Evolutionary conservation across 495 filamentous ascomycete species (phyloP), one percentile per base, ranked within the genome.

Genomic region (Neurospora sp.): DNA sequence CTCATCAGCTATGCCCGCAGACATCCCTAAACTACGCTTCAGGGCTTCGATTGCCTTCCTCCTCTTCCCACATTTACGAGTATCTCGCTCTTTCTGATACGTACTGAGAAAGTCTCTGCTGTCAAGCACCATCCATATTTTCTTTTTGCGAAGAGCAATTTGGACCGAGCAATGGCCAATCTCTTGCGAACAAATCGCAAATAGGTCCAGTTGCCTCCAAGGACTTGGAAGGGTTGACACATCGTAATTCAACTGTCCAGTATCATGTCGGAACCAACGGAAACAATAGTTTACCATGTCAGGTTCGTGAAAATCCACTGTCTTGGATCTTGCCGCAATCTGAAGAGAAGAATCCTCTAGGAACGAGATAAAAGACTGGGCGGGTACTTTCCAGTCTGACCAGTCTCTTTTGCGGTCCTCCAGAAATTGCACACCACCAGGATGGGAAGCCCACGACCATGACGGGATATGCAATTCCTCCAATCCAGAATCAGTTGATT

Each of bases 141-240:
- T 3, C 0, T 2, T 0, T 48, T 5, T 3, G 1, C 0, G 46
- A 22, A 12, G 0, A 1, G 18, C 20, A 2, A 53, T 12, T 11
- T 53, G 46, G 9, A 12, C n/a, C 46, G 9, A 53, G 3, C 6
- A 2, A 44, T 0, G 42, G 42, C 18, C 42, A 3, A 18, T 1
- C 0, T 44, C 42, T n/a, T n/a, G 0, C 3, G 41, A 2, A 1
- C 6, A 8, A 44, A 44, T 42, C 4, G 5, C 27, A 1, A 27
- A 27, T 27, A n/a, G n/a, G n/a, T n/a, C n/a, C n/a, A n/a, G n/a
- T n/a, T n/a, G n/a, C n/a, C n/a, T n/a, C n/a, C n/a, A n/a, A n/a
- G n/a, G n/a, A n/a, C n/a, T n/a, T n/a, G n/a, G n/a, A n/a, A n/a
- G n/a, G n/a, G n/a, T n/a, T n/a, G n/a, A n/a, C n/a, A n/a, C n/a